These are phyloP conservation scores for Albugo laibachii DNA, from an alignment of 352 stramenopile species.

Conservation along the genomic window DNA sequence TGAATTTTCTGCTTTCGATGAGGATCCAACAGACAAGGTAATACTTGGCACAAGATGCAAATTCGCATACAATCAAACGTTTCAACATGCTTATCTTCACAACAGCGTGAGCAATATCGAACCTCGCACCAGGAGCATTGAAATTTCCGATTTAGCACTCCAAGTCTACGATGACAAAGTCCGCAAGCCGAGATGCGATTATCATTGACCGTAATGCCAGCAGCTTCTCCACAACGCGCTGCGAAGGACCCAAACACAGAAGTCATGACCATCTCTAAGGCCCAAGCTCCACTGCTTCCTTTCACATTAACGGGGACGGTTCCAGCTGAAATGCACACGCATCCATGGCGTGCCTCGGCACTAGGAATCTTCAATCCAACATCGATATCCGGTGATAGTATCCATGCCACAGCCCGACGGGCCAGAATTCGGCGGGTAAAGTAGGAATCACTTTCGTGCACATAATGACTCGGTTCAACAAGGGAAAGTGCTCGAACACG, in stretches of 20 bases:
- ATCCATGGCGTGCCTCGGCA: constrained; percentile 46
- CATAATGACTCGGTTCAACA: constrained; percentile 67
- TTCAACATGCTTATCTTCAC: constrained; percentile 71
- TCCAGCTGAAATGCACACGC: constrained; percentile 57
- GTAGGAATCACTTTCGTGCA: constrained; percentile 50
- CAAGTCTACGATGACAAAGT: constrained; percentile 65
- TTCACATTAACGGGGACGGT: constrained; percentile 41
- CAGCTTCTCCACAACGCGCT: constrained; percentile 36
- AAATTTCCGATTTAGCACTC: constrained; percentile 55
- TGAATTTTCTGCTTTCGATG: constrained; percentile 42
- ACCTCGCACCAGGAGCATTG: constrained; percentile 72
- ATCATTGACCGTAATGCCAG: constrained; percentile 56
- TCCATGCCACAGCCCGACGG: constrained; percentile 45
- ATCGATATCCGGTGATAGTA: constrained; percentile 51
- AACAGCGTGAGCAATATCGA: constrained; percentile 72
- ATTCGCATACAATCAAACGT: constrained; percentile 57
- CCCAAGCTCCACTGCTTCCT: constrained; percentile 53
- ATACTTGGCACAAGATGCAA: constrained; percentile 51
- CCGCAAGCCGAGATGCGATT: constrained; percentile 46
- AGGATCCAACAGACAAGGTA: constrained; percentile 66
- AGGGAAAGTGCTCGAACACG: constrained; percentile 59
- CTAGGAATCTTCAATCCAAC: constrained; percentile 54
- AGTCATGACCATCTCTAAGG: constrained; percentile 66
- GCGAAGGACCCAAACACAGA: constrained; percentile 70
- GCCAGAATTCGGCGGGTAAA: constrained; percentile 51